Base-by-base conservation (phyloP, 2,329 filamentous ascomycete species). In the Aspergillus neotritici region DNA sequence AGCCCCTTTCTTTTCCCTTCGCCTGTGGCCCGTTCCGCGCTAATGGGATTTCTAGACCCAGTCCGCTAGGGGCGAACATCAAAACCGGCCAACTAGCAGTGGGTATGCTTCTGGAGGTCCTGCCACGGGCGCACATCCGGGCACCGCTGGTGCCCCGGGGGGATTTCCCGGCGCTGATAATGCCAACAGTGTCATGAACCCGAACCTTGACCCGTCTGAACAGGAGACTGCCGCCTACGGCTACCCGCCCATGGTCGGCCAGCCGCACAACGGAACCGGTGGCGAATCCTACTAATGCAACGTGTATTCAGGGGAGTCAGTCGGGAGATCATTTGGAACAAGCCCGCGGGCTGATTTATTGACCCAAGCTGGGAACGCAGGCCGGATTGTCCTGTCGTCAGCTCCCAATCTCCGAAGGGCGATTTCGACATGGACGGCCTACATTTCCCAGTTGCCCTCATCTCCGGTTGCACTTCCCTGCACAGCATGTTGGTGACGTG, bases 31-130 rank as follows among this genome's bases (percentile, higher is more conserved):
- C 17, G 16, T 17, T 28, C 25, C 33, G 29, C 31, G 36, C 69
- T 67, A 66, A 66, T 63, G 28, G 30, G 25, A 8, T 64, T 65
- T 69, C 74, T 71, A 91, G 83, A 88, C 86, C 53, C 84, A 93
- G 71, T 86, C 87, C 55, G 84, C 86, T 68, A 76, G 84, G 56
- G 82, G 82, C 43, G 76, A 79, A 49, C 80, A 78, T 63, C 78
- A 81, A 66, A 75, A 74, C 65, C 76, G 79, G 61, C 75, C 75
- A 48, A 59, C 70, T 43, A 72, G 71, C 62, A 73, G 70, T 56
- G 70, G 69, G 16, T 73, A 71, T 51, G 60, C 61, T 35, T 54
- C 62, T 38, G 67, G 66, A 30, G 65, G 65, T 14, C 63, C 64
- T 8, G 63, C 65, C 34, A 65, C 65, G 30, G 64, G 62, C 38